phyloP scores from a whole-genome alignment of 1,139 yeast species.

The Debaryomyces sp. region DNA sequence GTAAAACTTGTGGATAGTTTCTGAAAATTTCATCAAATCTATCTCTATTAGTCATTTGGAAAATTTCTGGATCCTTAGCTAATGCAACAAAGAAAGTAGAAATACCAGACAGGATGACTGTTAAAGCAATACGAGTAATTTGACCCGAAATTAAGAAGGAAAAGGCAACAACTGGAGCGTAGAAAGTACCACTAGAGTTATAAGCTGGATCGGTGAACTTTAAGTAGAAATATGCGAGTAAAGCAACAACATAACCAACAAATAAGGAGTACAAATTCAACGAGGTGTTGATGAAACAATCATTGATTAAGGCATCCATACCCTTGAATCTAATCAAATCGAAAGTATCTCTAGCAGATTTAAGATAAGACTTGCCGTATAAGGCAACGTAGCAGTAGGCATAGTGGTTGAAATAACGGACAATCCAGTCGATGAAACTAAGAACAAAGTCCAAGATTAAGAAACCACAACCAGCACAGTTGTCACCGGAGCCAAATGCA shows the following conservation, averaged over 20 bases:
- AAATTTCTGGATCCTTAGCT: slow-evolving; percentile 86
- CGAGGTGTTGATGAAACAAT: slow-evolving; percentile 77
- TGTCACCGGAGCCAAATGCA: slow-evolving; percentile 57
- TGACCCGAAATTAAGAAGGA: slow-evolving; percentile 77
- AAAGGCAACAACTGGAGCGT: slow-evolving; percentile 79
- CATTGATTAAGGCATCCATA: slow-evolving; percentile 83
- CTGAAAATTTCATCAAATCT: slow-evolving; percentile 71
- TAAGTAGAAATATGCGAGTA: slow-evolving; percentile 72
- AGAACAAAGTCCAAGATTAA: slow-evolving; percentile 62
- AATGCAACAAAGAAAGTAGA: slow-evolving; percentile 86
- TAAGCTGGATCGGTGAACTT: slow-evolving; percentile 73
- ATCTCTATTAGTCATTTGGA: slow-evolving; percentile 75
- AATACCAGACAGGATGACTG: slow-evolving; percentile 78
- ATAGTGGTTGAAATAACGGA: slow-evolving; percentile 85
- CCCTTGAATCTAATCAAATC: slow-evolving; percentile 78
- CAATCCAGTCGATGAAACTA: slow-evolving; percentile 74
- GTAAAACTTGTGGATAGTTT: slow-evolving; percentile 74
- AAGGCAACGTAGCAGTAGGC: slow-evolving; percentile 88
- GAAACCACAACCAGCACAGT: slow-evolving; percentile 57
- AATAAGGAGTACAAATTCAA: slow-evolving; percentile 71
- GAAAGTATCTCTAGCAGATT: slow-evolving; percentile 83
- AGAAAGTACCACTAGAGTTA: slow-evolving; percentile 64
- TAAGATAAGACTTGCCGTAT: slow-evolving; percentile 77
- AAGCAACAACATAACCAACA: slow-evolving; percentile 68
- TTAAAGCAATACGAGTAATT: slow-evolving; percentile 70